These are phyloP conservation scores for Tulasnella sp. DNA, from an alignment of 768 basidiomycete species.

Conservation along the genomic window DNA sequence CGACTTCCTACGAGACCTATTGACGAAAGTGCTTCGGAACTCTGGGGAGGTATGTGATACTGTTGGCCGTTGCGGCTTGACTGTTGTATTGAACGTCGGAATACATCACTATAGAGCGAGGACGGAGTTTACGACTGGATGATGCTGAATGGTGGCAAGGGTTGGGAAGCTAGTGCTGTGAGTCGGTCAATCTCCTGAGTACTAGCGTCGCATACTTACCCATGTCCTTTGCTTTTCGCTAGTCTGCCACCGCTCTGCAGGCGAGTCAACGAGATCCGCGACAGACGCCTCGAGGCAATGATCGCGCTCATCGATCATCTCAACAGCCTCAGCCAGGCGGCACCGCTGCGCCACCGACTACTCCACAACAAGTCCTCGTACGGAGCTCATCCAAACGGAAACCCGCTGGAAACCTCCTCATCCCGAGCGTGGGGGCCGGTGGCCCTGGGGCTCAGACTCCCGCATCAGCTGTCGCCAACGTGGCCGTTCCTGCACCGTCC, in stretches of 20 bases:
- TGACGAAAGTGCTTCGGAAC: constrained; percentile 87
- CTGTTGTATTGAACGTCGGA: not conserved
- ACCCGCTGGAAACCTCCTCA: constrained; percentile 46
- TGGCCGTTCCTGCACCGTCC: constrained; percentile 44
- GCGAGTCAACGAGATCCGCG: constrained; percentile 27
- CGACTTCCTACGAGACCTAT: constrained; percentile 91
- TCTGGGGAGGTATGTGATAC: constrained; percentile 45
- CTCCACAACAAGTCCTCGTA: constrained; percentile 69
- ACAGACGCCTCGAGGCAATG: constrained; percentile 32
- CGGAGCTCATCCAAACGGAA: constrained; percentile 60
- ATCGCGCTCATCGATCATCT: constrained; percentile 17
- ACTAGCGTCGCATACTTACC: not conserved
- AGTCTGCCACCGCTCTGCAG: not conserved
- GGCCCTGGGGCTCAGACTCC: constrained; percentile 39
- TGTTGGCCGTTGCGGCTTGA: not conserved
- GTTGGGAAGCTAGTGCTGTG: constrained; percentile 81
- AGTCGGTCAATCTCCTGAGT: constrained; percentile 24
- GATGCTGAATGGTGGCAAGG: constrained; percentile 79
- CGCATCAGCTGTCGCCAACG: constrained; percentile 63
- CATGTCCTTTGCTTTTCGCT: too few relatives aligned
- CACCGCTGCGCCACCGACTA: constrained; percentile 23
- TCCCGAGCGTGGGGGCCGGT: constrained; percentile 26
- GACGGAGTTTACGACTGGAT: constrained; percentile 98
- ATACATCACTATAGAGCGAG: constrained; percentile 34
- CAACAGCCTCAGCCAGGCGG: not conserved